Conservation (phyloP, 2,329 filamentous ascomycete species). For the Fusarium sambucinum region DNA sequence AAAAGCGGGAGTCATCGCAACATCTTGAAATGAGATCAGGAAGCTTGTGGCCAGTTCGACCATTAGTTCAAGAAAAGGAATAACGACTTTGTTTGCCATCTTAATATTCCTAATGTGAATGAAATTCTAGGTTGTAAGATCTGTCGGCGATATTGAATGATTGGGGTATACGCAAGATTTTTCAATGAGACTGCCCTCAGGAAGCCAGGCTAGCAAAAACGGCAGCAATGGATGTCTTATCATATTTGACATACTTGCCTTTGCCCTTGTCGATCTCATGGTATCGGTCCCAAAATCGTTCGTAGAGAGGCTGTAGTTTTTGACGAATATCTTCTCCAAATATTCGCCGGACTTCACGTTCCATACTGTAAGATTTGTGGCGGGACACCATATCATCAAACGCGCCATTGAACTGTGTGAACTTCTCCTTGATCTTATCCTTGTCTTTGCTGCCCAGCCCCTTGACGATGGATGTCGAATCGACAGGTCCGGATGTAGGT, state of each 20-base stretch:
- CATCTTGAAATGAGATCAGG: not conserved
- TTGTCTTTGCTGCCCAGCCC: conserved; percentile 89
- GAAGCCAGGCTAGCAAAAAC: conserved; percentile 66
- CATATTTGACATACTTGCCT: conserved; percentile 98
- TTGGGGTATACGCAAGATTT: not conserved
- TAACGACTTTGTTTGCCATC: not conserved
- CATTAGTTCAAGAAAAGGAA: not conserved
- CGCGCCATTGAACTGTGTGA: conserved; percentile 86
- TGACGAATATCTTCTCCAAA: conserved; percentile 87
- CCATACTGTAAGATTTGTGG: conserved; percentile 89
- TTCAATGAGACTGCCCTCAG: conserved; percentile 36
- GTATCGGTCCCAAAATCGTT: conserved; percentile 95
- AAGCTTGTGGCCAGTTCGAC: not conserved
- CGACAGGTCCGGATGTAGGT: conserved; percentile 79
- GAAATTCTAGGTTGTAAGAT: not conserved
- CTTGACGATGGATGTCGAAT: conserved; percentile 88
- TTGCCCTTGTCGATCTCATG: conserved; percentile 98
- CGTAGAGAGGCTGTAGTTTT: conserved; percentile 94
- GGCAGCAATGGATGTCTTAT: conserved; percentile 82
- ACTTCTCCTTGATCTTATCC: conserved; percentile 96
- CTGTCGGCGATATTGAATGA: not conserved
- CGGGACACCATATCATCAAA: conserved; percentile 90
- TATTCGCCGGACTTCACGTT: conserved; percentile 85
- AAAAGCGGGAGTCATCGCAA: not conserved
- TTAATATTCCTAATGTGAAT: not conserved